These are phyloP conservation scores for Cryphonectria radicalis DNA, from an alignment of 2,329 filamentous ascomycete genomes.

Conservation along the genomic window DNA sequence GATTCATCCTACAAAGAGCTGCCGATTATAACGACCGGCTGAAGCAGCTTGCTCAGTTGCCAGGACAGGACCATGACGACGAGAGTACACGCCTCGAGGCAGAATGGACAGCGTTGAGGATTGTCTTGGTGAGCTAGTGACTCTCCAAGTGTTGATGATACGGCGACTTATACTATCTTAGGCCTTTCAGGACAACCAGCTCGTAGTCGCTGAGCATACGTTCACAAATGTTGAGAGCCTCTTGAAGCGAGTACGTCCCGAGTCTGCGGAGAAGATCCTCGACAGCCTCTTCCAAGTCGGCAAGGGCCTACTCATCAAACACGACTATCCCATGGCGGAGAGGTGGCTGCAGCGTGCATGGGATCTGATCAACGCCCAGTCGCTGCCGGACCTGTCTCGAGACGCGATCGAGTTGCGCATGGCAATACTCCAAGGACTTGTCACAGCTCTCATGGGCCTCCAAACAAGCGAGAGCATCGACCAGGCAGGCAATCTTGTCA, in stretches of 20 bases:
- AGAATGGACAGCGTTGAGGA: conserved; percentile 70
- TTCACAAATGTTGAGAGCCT: conserved; percentile 62
- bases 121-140: conserved; percentile 62
- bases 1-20: conserved; percentile 66
- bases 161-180: conserved; percentile 40
- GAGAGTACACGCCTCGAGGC: conserved; percentile 48
- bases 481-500: conserved; percentile 62
- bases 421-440: conserved; percentile 66
- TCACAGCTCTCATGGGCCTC: conserved; percentile 57
- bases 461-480: conserved; percentile 48
- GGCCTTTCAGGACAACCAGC: conserved; percentile 74
- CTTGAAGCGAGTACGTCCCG: conserved; percentile 47
- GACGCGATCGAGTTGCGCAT: conserved; percentile 68
- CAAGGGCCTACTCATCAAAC: conserved; percentile 56
- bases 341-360: conserved; percentile 77
- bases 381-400: conserved; percentile 58
- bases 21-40: conserved; percentile 57
- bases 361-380: conserved; percentile 59
- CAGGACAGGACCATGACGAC: conserved; percentile 38
- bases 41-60: conserved; percentile 36
- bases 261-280: conserved; percentile 63
- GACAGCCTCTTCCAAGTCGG: conserved; percentile 77
- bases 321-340: conserved; percentile 58
- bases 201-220: conserved; percentile 80
- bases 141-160: conserved; percentile 20